Evolutionary conservation across 2,329 filamentous ascomycete species (phyloP).

Genomic region (Harringtonia lauricola): DNA sequence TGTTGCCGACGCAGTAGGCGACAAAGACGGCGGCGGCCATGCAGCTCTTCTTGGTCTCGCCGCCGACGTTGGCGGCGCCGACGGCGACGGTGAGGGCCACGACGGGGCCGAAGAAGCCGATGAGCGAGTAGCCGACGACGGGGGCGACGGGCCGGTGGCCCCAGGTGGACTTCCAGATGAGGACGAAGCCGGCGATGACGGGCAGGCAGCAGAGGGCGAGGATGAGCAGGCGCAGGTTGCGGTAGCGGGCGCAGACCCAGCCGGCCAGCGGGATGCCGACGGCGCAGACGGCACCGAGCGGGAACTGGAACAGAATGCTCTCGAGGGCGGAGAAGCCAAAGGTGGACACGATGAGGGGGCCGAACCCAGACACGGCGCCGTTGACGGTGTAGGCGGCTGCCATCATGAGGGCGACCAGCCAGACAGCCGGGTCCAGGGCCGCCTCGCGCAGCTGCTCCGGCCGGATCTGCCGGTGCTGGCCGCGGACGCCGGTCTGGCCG

Average conservation of each 20-base stretch:
- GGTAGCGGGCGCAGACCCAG: conserved; percentile 47
- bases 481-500: conserved; percentile 53
- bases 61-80: conserved; percentile 57
- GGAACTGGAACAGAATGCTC: conserved; percentile 65
- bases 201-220: conserved; percentile 58
- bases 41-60: conserved; percentile 68
- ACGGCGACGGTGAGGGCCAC: conserved; percentile 46
- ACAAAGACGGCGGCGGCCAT: conserved; percentile 66
- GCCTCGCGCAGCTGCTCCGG: conserved; percentile 45
- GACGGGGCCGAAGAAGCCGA: conserved; percentile 61
- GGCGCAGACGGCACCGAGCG: conserved; percentile 57
- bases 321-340: conserved; percentile 55
- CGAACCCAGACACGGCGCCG: conserved; percentile 60
- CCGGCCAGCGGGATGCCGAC: conserved; percentile 56
- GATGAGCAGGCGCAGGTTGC: conserved; percentile 54
- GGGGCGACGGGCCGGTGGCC: conserved; percentile 52
- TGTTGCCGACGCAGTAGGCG: conserved; percentile 66
- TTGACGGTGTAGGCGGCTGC: conserved; percentile 59
- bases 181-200: conserved; percentile 61
- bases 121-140: conserved; percentile 60
- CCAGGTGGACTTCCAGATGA: conserved; percentile 64
- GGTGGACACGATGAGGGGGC: conserved; percentile 59
- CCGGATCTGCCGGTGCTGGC: conserved; percentile 40
- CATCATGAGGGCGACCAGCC: conserved; percentile 57
- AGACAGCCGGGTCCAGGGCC: conserved; percentile 48